These are phyloP conservation scores for Haematococcus lacustris DNA, from an alignment of 139 green algal genomes.

Conservation along the genomic window DNA sequence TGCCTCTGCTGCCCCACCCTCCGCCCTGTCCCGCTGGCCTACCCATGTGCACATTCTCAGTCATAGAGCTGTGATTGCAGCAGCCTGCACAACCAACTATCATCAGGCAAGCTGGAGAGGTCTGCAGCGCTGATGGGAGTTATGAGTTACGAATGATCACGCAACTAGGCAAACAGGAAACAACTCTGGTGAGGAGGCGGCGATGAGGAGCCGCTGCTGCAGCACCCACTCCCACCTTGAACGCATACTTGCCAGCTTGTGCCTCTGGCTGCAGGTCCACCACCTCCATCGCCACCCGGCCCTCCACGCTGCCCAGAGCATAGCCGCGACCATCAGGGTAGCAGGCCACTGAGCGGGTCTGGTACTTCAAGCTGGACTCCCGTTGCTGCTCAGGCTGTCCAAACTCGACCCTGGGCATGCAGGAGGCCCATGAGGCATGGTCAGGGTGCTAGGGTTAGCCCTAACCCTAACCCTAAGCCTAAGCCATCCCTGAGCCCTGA, in stretches of 20 bases:
- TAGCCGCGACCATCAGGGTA: slow-evolving; percentile 69
- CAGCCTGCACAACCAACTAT: too few species aligned
- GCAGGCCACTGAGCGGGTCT: slow-evolving; percentile 75
- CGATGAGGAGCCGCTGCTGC: too few species aligned
- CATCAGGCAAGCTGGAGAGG: too few species aligned
- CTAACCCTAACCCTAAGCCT: not conserved
- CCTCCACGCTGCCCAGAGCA: slow-evolving; percentile 76
- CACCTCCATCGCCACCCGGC: slow-evolving; percentile 64
- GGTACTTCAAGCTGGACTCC: slow-evolving; percentile 75
- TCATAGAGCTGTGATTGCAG: too few species aligned
- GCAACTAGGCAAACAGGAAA: too few species aligned
- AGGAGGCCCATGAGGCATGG: not conserved
- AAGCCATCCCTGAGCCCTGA: not conserved
- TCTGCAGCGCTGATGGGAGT: too few species aligned
- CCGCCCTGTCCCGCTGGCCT: too few species aligned
- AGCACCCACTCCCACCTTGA: slow-evolving; percentile 53
- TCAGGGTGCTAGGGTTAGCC: not conserved
- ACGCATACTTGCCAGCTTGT: slow-evolving; percentile 75
- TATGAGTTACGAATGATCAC: too few species aligned
- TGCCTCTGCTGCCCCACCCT: too few species aligned
- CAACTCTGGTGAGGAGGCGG: too few species aligned
- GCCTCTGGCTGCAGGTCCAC: slow-evolving; percentile 14
- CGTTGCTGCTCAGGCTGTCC: slow-evolving; percentile 52
- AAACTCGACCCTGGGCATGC: slow-evolving; percentile 12
- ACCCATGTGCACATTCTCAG: too few species aligned